These are phyloP conservation scores for Paraphysoderma sedebokerense DNA, from an alignment of 371 early-diverging fungal genomes.

Conservation along the genomic window DNA sequence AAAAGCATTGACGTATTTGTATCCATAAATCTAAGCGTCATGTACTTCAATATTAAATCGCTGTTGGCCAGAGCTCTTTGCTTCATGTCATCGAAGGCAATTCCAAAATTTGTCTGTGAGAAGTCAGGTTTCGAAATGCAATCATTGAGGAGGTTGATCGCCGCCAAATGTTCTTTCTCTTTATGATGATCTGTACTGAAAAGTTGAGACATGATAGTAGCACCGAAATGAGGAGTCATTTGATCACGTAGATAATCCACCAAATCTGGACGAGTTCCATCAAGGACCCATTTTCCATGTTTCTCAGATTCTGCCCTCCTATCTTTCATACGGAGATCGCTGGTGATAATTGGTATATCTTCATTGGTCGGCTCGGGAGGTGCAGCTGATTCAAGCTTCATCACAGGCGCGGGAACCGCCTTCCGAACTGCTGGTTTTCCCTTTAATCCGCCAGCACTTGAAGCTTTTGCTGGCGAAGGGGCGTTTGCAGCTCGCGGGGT, in stretches of 20 bases:
- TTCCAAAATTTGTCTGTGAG: conserved; percentile 19
- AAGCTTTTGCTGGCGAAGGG: not conserved
- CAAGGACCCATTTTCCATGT: conserved; percentile 57
- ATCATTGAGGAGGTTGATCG: conserved; percentile 46
- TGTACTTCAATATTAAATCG: conserved; percentile 64
- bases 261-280: conserved; percentile 50
- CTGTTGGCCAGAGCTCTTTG: conserved; percentile 38
- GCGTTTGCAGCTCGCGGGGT: too few species aligned
- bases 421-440: not conserved
- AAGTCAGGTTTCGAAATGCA: conserved; percentile 25
- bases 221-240: conserved; percentile 34
- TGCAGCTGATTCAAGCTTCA: not conserved
- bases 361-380: not conserved
- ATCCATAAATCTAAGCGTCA: conserved; percentile 70
- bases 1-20: conserved; percentile 69
- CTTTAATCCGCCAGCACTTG: not conserved
- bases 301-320: too few species aligned
- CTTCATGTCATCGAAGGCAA: conserved; percentile 28
- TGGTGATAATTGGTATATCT: conserved; percentile 37
- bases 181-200: conserved; percentile 69
- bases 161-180: conserved; percentile 52
- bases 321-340: conserved; percentile 51
- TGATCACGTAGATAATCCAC: conserved; percentile 39
- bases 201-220: conserved; percentile 32
- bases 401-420: not conserved